Conservation (phyloP, 1,284 basidiomycete genomes). For the Mycosarcoma mackinlayi region DNA sequence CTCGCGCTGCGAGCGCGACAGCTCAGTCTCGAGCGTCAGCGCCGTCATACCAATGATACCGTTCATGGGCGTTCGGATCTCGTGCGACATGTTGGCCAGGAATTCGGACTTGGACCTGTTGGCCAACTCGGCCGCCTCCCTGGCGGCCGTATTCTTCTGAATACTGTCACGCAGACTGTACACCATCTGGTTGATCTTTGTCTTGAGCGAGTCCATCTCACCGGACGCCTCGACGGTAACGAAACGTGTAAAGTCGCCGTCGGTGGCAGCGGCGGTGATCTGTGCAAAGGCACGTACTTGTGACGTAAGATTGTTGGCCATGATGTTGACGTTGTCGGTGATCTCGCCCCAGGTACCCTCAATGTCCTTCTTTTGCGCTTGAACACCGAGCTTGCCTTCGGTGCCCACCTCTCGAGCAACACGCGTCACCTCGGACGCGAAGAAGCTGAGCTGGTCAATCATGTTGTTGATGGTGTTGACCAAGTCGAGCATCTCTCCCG, state of each 20-base stretch:
- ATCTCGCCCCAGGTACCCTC: conserved; percentile 99
- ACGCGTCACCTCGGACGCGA: conserved; percentile 92
- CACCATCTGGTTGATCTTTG: conserved; percentile 99
- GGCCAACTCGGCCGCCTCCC: conserved; percentile 91
- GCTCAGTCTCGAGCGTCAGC: conserved; percentile 90
- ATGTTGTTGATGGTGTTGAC: conserved; percentile 76
- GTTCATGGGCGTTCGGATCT: conserved; percentile 69
- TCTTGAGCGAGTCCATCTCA: conserved; percentile 99
- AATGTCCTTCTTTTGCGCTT: conserved; percentile 95
- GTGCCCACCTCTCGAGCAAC: conserved; percentile 95
- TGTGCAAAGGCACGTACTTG: conserved; percentile 99
- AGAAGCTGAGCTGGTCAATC: conserved; percentile 78
- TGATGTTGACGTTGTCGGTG: conserved; percentile 76
- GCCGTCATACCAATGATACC: conserved; percentile 99
- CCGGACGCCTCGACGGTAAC: conserved; percentile 98
- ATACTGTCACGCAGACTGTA: conserved; percentile 96
- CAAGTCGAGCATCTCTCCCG: conserved; percentile 92
- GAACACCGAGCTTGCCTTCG: conserved; percentile 95
- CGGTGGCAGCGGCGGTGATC: conserved; percentile 97
- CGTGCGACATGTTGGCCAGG: conserved; percentile 69
- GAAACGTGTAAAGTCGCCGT: conserved; percentile 98
- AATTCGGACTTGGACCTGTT: conserved; percentile 98
- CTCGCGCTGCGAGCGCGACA: conserved; percentile 89
- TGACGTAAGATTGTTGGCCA: conserved; percentile 86
- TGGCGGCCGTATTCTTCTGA: conserved; percentile 97